Evolutionary conservation across 345 rosid genomes (phyloP), one percentile per base, ranked within the genome.

Genomic region (Citrus medica): DNA sequence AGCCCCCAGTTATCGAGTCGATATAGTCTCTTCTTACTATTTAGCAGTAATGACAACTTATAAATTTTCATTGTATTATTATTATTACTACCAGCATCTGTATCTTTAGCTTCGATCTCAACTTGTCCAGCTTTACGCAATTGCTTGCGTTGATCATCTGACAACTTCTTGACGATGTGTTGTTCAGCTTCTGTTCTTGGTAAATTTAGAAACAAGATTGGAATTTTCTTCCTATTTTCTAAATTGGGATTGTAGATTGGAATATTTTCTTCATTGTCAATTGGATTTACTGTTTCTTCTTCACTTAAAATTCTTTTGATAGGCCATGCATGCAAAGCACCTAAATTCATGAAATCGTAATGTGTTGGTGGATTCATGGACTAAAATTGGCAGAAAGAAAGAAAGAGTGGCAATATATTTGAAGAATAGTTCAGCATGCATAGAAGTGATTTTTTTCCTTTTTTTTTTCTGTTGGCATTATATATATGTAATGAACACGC

Each of bases 311-410:
- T 13, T n/a, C 13, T 68, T 24, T 40, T 38, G 55, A 68, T 68
- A 14, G 71, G 72, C 72, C 72, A 68, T 19, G 30, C 21, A 68
- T 68, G 55, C 10, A n/a, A 24, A 40, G 24, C 19, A 19, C 56
- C 32, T 68, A 68, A 40, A 7, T 68, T 68, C 72, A 68, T 7
- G 72, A 68, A 68, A 68, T 68, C 55, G n/a, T 68, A 68, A 42
- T 68, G 32, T 25, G 72, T 68, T 68, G 72, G 30, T n/a, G 19
- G 32, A 68, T 19, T 68, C 72, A 68, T 68, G 13, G 28, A 37
- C 38, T 37, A 1, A 9, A 46, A 46, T 46, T 46, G 16, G 51
- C 51, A 13, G 17, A 46, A 46, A 46, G 51, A 46, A 46, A 42
- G 51, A 42, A 51, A 51, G 58, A 19, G 17, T 38, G 28, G 51